Conservation (phyloP, 1,284 basidiomycete species). For the Boletus sp. region DNA sequence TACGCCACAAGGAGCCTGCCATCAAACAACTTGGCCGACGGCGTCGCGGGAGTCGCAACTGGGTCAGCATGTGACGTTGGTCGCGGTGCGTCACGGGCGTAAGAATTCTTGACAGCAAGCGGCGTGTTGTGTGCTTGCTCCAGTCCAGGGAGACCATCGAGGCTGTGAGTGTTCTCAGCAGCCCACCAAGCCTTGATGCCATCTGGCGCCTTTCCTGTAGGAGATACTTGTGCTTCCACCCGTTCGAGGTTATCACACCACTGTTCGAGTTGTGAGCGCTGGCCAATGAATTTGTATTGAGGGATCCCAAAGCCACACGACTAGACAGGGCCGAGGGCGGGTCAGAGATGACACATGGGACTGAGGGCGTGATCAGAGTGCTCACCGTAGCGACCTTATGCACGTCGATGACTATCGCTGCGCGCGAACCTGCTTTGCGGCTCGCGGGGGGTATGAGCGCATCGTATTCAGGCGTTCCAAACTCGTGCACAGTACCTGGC, state of each 20-base stretch:
- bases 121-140: constrained; percentile 22
- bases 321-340: constrained; percentile 24
- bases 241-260: constrained; percentile 24
- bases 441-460: constrained; percentile 38
- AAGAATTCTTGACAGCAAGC: constrained; percentile 21
- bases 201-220: constrained; percentile 17
- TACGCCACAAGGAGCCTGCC: constrained; percentile 24
- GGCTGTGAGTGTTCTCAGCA: constrained; percentile 37
- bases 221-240: constrained; percentile 11
- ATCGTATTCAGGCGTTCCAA: constrained; percentile 50
- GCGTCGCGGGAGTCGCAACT: background rate
- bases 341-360: background rate
- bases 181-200: constrained; percentile 47
- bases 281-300: constrained; percentile 43
- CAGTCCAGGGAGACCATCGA: constrained; percentile 46
- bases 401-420: constrained; percentile 48
- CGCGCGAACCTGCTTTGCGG: constrained; percentile 47
- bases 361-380: background rate
- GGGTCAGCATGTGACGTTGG: background rate
- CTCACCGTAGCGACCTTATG: constrained; percentile 48
- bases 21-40: constrained; percentile 3
- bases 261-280: constrained; percentile 43
- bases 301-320: constrained; percentile 52
- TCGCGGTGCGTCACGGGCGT: constrained; percentile 19
- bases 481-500: constrained; percentile 50